Evolutionary conservation across 2,329 filamentous ascomycete genomes (phyloP).

Genomic region (Colletotrichum incanum): DNA sequence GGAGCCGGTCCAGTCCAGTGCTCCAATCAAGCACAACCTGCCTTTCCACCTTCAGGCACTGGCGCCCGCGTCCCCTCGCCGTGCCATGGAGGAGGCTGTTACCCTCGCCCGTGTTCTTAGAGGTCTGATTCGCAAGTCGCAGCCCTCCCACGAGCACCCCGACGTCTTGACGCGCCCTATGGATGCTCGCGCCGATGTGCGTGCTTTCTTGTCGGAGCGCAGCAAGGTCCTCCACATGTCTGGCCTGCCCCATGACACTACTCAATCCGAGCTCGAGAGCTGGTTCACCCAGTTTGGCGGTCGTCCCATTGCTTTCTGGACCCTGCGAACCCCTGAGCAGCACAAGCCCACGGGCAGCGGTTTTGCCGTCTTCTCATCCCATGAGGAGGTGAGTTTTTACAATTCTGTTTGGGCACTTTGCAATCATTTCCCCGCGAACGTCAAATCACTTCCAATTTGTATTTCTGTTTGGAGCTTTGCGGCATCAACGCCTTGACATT

Average conservation of each 20-base stretch:
- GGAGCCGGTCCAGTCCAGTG: conserved; percentile 96
- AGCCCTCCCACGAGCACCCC: conserved; percentile 92
- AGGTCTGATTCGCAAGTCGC: conserved; percentile 95
- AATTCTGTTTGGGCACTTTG: background rate
- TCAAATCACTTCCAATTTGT: background rate
- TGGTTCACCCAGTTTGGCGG: conserved; percentile 99
- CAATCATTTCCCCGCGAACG: background rate
- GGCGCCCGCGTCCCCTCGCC: conserved; percentile 93
- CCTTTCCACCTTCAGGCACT: conserved; percentile 98
- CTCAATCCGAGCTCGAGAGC: conserved; percentile 97
- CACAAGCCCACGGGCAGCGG: conserved; percentile 99
- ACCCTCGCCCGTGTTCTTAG: conserved; percentile 93
- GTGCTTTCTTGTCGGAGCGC: conserved; percentile 94
- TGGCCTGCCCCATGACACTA: conserved; percentile 96
- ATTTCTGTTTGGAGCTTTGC: background rate
- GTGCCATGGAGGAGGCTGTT: conserved; percentile 97
- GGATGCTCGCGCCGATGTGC: conserved; percentile 96
- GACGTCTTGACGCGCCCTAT: conserved; percentile 96
- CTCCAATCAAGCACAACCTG: conserved; percentile 98
- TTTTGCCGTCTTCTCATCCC: conserved; percentile 98
- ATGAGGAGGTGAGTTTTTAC: conserved; percentile 86
- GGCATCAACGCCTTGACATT: background rate
- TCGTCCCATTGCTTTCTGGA: conserved; percentile 99
- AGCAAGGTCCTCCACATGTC: conserved; percentile 99
- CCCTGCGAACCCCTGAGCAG: conserved; percentile 95